Percentiles rank a stretch among this genome's conserved stretches.
Conservation (phyloP, 352 stramenopile genomes). For the Phytopythium oedochilum region DNA sequence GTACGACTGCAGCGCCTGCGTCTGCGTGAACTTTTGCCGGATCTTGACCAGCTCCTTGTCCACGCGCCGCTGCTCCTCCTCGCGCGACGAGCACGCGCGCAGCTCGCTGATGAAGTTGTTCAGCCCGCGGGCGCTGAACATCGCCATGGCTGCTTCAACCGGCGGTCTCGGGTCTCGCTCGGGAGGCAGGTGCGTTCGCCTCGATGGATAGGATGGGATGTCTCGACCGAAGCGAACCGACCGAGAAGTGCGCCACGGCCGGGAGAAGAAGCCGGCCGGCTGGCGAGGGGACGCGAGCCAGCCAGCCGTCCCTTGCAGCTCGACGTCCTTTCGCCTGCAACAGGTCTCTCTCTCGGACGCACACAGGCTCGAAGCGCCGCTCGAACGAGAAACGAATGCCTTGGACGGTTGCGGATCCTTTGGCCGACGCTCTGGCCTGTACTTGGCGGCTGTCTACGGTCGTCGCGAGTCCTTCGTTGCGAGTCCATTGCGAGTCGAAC, state of each 20-base stretch:
- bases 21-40: slow-evolving; percentile 94
- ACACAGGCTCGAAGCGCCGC: too few species aligned
- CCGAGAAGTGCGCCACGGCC: neutral
- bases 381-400: too few species aligned
- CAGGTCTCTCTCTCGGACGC: too few species aligned
- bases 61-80: slow-evolving; percentile 94
- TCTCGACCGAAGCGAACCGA: neutral
- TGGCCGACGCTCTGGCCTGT: too few species aligned
- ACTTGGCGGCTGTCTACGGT: too few species aligned
- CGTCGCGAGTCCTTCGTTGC: too few species aligned
- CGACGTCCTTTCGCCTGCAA: neutral
- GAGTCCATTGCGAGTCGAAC: too few species aligned
- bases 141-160: slow-evolving; percentile 36
- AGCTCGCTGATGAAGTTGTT: slow-evolving; percentile 86
- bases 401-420: too few species aligned
- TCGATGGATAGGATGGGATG: too few species aligned
- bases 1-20: slow-evolving; percentile 88
- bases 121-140: slow-evolving; percentile 75
- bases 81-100: slow-evolving; percentile 69
- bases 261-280: neutral
- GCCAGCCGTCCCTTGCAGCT: neutral
- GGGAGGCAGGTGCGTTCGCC: too few species aligned
- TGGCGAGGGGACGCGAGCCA: neutral
- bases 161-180: too few species aligned
- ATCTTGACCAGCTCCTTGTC: slow-evolving; percentile 99